Conservation (phyloP, 805 yeast species). For the Zygotorulaspora sp. region DNA sequence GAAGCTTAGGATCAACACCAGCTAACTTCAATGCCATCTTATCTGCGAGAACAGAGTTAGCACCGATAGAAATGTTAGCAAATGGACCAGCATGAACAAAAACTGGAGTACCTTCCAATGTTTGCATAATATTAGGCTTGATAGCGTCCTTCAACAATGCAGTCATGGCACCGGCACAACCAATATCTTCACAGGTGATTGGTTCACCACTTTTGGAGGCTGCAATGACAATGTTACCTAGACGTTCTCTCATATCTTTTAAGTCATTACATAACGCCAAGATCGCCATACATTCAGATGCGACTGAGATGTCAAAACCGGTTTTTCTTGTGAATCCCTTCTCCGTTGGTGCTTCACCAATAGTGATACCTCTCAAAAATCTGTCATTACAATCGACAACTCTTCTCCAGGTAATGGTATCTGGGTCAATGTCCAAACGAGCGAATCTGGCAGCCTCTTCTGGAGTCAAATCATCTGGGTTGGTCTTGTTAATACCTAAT, state of each 20-base stretch:
- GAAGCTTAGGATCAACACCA: slow-evolving; percentile 52
- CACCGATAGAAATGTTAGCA: slow-evolving; percentile 84
- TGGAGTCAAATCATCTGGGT: slow-evolving; percentile 66
- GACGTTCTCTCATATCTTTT: slow-evolving; percentile 66
- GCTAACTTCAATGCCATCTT: slow-evolving; percentile 75
- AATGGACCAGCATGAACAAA: slow-evolving; percentile 87
- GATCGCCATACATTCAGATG: slow-evolving; percentile 83
- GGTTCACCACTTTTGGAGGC: slow-evolving; percentile 65
- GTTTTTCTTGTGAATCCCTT: slow-evolving; percentile 66
- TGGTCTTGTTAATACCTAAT: slow-evolving; percentile 62
- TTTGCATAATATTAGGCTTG: slow-evolving; percentile 83
- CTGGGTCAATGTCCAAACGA: slow-evolving; percentile 72
- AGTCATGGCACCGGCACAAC: slow-evolving; percentile 82
- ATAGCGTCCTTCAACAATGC: slow-evolving; percentile 77
- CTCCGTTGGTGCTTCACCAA: slow-evolving; percentile 80
- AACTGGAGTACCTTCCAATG: slow-evolving; percentile 84
- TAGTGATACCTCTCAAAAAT: slow-evolving; percentile 69
- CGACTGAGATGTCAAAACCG: slow-evolving; percentile 81
- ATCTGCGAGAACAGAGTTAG: slow-evolving; percentile 78
- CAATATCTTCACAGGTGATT: slow-evolving; percentile 76
- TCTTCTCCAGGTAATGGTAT: slow-evolving; percentile 74
- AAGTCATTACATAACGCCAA: slow-evolving; percentile 68
- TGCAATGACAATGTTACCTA: slow-evolving; percentile 73
- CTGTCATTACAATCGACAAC: slow-evolving; percentile 84
- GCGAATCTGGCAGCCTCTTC: slow-evolving; percentile 65